Evolutionary conservation across 129 eudicot species (phyloP).

Genomic region (Kitagawia praeruptora): DNA sequence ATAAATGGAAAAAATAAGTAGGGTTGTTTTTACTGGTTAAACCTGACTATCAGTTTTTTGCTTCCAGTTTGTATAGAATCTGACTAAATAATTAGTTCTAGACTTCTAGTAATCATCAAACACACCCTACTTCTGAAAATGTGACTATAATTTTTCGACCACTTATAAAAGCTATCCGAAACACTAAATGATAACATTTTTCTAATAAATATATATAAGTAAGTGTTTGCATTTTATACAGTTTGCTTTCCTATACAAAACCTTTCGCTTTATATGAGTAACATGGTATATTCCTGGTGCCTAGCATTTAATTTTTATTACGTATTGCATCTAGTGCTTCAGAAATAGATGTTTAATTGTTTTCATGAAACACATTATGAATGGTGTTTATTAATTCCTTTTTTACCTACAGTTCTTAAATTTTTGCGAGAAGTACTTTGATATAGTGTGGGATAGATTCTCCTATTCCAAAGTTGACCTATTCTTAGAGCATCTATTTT

Average conservation of each 20-base stretch:
- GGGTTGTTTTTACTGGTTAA: not conserved
- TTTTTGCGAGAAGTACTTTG: no score
- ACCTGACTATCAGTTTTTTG: not conserved
- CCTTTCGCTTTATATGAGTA: not conserved
- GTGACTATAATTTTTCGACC: not conserved
- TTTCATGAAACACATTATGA: not conserved
- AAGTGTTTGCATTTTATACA: not conserved
- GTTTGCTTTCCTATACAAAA: not conserved
- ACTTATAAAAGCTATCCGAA: not conserved
- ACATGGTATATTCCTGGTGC: not conserved
- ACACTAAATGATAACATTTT: not conserved
- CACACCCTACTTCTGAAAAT: not conserved
- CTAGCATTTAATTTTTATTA: not conserved
- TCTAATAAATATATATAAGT: not conserved
- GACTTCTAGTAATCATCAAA: not conserved
- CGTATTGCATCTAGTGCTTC: not conserved
- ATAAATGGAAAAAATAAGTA: not conserved
- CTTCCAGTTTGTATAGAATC: not conserved
- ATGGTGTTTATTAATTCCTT: not conserved
- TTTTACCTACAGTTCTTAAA: not conserved
- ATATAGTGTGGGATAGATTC: not conserved
- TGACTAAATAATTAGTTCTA: not conserved
- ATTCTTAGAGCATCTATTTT: not conserved
- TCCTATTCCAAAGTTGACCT: not conserved
- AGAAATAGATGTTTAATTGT: not conserved